Conservation (phyloP, 306 rosid genomes). For the Potentilla sterilis region DNA sequence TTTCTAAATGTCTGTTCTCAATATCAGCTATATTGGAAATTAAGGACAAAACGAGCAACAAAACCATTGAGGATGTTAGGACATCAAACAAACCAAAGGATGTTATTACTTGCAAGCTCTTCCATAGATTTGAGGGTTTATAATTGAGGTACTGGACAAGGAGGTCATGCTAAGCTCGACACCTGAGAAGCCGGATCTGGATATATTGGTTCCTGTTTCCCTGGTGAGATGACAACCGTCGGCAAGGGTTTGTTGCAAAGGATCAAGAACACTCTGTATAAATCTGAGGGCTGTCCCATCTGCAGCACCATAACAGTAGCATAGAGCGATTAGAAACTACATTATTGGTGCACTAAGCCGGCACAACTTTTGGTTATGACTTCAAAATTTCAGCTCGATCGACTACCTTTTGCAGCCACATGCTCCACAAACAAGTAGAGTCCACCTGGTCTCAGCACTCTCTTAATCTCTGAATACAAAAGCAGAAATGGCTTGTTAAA, state of each 20-base stretch:
- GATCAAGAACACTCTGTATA: slow-evolving; percentile 61
- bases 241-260: slow-evolving; percentile 60
- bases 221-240: slow-evolving; percentile 83
- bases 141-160: slow-evolving; percentile 44
- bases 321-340: background rate
- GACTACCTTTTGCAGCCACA: slow-evolving; percentile 75
- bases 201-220: slow-evolving; percentile 55
- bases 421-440: slow-evolving; percentile 71
- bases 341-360: background rate
- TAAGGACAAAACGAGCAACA: background rate
- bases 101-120: slow-evolving; percentile 49
- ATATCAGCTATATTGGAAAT: background rate
- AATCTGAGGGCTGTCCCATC: slow-evolving; percentile 66
- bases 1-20: background rate
- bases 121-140: slow-evolving; percentile 75
- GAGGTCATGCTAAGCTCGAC: slow-evolving; percentile 48
- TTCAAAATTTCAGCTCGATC: slow-evolving; percentile 12
- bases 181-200: slow-evolving; percentile 60
- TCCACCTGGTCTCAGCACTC: slow-evolving; percentile 84
- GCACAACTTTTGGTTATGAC: slow-evolving; percentile 6
- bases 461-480: slow-evolving; percentile 58
- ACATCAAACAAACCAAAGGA: background rate
- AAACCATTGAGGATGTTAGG: background rate
- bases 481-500: slow-evolving; percentile 2
- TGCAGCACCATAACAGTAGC: slow-evolving; percentile 32